A percentile compares a stretch with the other conserved stretches of the same genome.
phyloP scores from a whole-genome alignment of 257 asterid genomes.

The Nicotiana undulata region DNA sequence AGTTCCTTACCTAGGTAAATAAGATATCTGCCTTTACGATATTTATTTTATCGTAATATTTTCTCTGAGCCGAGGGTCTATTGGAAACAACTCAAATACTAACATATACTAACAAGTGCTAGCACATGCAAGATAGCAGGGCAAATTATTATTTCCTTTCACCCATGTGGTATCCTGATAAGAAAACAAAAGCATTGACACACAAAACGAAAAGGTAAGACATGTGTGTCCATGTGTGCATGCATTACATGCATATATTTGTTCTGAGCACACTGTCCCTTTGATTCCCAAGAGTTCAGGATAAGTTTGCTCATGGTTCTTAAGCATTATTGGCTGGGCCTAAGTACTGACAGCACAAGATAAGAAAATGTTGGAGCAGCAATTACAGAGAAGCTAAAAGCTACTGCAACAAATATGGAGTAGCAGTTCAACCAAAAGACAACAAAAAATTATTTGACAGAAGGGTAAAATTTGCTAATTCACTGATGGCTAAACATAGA shows the following conservation, averaged over 20 bases:
- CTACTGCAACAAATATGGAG: background rate
- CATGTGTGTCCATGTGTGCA: conserved; percentile 28
- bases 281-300: conserved; percentile 24
- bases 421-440: background rate
- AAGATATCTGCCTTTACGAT: background rate
- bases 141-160: background rate
- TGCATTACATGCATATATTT: background rate
- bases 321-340: conserved; percentile 24
- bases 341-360: conserved; percentile 22
- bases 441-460: background rate
- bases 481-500: background rate
- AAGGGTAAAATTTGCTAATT: background rate
- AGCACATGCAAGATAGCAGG: background rate
- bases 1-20: background rate
- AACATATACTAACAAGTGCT: too few relatives aligned
- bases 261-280: background rate
- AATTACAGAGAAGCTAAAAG: conserved; percentile 5
- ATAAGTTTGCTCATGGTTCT: conserved; percentile 36
- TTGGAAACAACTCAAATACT: background rate
- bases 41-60: too few relatives aligned
- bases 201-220: conserved; percentile 18
- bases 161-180: conserved; percentile 7
- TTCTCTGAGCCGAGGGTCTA: too few relatives aligned
- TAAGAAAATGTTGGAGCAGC: conserved; percentile 6
- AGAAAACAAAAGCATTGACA: conserved; percentile 4